phyloP scores from a whole-genome alignment of 345 rosid species.

The Arabidopsis thaliana region DNA sequence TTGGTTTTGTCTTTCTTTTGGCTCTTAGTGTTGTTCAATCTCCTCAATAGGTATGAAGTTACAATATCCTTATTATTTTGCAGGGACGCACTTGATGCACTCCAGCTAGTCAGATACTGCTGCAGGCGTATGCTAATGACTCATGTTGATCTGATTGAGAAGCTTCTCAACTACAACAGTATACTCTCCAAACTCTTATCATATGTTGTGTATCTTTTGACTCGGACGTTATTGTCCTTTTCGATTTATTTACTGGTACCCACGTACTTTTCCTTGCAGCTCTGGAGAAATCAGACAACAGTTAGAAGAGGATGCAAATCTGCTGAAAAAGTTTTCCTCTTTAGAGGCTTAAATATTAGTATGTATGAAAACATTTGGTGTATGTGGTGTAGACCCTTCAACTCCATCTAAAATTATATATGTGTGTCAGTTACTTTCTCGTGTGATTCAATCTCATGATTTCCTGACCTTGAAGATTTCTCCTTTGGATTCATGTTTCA shows the following conservation, averaged over 20 bases:
- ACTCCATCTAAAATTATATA: slow-evolving; percentile 7
- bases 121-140: slow-evolving; percentile 99
- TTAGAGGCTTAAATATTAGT: slow-evolving; percentile 7
- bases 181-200: slow-evolving; percentile 38
- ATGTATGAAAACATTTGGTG: slow-evolving; percentile 14
- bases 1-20: slow-evolving; percentile 3
- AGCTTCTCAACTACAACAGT: slow-evolving; percentile 98
- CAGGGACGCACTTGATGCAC: slow-evolving; percentile 97
- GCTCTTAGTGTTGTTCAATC: slow-evolving; percentile 24
- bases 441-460: not conserved
- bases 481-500: not conserved
- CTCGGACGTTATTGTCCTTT: not conserved
- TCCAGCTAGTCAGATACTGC: slow-evolving; percentile 88
- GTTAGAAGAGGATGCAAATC: slow-evolving; percentile 40
- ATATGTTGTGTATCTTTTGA: slow-evolving; percentile 10
- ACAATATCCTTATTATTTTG: slow-evolving; percentile 20
- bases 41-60: not conserved
- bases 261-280: slow-evolving; percentile 53
- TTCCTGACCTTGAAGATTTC: slow-evolving; percentile 2
- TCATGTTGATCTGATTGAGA: slow-evolving; percentile 98
- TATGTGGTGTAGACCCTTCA: slow-evolving; percentile 17
- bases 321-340: slow-evolving; percentile 13
- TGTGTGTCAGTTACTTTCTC: slow-evolving; percentile 6
- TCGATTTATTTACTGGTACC: not conserved
- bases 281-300: slow-evolving; percentile 71